Evolutionary conservation across 352 stramenopile genomes (phyloP).

Genomic region (Thalassiosira sp.): DNA sequence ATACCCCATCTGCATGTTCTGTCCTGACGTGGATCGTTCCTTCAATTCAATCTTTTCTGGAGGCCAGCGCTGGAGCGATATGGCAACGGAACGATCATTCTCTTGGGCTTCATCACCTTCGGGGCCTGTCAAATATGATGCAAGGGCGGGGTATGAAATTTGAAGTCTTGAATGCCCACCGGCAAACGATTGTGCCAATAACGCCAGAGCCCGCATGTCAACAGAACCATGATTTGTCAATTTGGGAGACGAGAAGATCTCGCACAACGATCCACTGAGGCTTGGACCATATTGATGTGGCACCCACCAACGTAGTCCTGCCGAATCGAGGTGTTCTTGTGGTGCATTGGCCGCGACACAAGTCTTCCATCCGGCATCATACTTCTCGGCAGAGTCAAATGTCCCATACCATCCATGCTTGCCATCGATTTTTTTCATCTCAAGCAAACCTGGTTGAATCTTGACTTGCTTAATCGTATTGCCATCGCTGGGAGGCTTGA

Average conservation of each 20-base stretch:
- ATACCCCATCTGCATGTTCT: slow-evolving; percentile 76
- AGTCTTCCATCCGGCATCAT: slow-evolving; percentile 74
- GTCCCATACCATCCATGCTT: slow-evolving; percentile 73
- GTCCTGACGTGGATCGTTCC: slow-evolving; percentile 52
- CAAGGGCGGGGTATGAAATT: slow-evolving; percentile 41
- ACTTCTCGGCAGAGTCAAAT: slow-evolving; percentile 48
- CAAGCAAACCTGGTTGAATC: slow-evolving; percentile 58
- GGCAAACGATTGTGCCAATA: slow-evolving; percentile 51
- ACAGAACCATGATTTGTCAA: slow-evolving; percentile 33
- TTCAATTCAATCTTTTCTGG: slow-evolving; percentile 75
- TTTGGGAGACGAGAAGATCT: slow-evolving; percentile 66
- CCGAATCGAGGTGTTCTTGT: slow-evolving; percentile 54
- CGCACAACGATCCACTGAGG: slow-evolving; percentile 69
- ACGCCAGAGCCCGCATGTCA: slow-evolving; percentile 43
- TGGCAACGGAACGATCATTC: slow-evolving; percentile 57
- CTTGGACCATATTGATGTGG: slow-evolving; percentile 66
- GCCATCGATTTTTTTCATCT: slow-evolving; percentile 64
- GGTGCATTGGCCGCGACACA: slow-evolving; percentile 71
- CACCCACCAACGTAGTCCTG: slow-evolving; percentile 80
- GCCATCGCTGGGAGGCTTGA: slow-evolving; percentile 9
- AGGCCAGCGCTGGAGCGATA: slow-evolving; percentile 80
- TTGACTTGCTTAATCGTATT: slow-evolving; percentile 65
- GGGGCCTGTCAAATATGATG: slow-evolving; percentile 41
- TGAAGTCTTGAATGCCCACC: slow-evolving; percentile 43
- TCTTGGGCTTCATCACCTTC: slow-evolving; percentile 21